Evolutionary conservation across 805 yeast genomes (phyloP), one percentile per base, ranked within the genome.

Genomic region (Hanseniaspora taiwanica): DNA sequence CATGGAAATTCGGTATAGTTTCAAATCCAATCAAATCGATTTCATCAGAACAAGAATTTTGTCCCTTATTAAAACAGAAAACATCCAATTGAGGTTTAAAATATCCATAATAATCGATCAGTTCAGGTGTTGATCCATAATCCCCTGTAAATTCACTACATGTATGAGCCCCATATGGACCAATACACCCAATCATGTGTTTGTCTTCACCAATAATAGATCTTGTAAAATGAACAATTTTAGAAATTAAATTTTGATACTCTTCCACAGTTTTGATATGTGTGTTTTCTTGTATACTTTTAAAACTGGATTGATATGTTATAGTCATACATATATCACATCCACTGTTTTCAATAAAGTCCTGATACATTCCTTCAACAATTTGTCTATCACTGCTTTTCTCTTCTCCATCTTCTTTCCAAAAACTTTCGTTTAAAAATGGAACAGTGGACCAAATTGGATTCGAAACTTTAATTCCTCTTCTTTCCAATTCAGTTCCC

Each of bases 131-230:
- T 8, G 38, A 36, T 16, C 65, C 67, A 53, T 81, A 81, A 38
- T 75, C 66, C 1, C 93, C 93, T 3, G 78, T 73, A 49, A 78
- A 83, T 50, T 83, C 94, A 17, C 43, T 44, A 21, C 79, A 20
- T 1, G 37, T 41, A 37, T 37, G 38, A 4, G 44, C 38, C 13
- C 44, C 44, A 21, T 41, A 41, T 0, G 94, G 84, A 0, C 94
- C 94, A 27, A 81, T 58, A 6, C 82, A 72, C 0, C 82, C 93
- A 1, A 54, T 29, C 27, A 41, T 37, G 6, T 37, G 16, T 9
- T 25, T 27, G 9, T 37, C 31, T 23, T 37, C 17, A 6, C 35
- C 21, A 17, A 18, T 31, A 6, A 16, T 24, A n/a, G 37, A 36
- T 37, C 33, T 41, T 1, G 48, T 43, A 36, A 52, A 54, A 1